Conservation (phyloP, 768 basidiomycete genomes). For the Cystobasidium tubakii region DNA sequence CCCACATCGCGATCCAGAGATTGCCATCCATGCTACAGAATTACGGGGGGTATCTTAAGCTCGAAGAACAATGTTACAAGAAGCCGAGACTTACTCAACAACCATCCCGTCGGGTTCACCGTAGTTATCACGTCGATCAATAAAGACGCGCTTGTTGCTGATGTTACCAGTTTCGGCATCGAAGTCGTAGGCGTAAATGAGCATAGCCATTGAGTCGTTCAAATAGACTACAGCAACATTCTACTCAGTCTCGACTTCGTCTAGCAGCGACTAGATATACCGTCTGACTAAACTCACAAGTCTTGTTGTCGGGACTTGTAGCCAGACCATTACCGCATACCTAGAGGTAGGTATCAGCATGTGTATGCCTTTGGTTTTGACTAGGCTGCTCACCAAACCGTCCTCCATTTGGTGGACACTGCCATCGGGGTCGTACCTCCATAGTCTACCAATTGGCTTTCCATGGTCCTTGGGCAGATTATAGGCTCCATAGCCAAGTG, state of each 20-base stretch:
- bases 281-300: slow-evolving; percentile 20
- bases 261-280: too few species aligned
- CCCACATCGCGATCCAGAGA: slow-evolving; percentile 29
- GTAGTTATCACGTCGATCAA: slow-evolving; percentile 6
- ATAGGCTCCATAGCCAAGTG: not conserved
- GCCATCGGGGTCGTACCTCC: slow-evolving; percentile 20
- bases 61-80: too few species aligned
- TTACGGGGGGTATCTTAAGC: too few species aligned
- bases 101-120: slow-evolving; percentile 25
- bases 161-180: slow-evolving; percentile 21
- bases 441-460: slow-evolving; percentile 14
- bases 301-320: slow-evolving; percentile 18
- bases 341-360: not conserved
- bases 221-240: not conserved
- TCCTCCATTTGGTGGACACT: slow-evolving; percentile 19
- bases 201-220: slow-evolving; percentile 20
- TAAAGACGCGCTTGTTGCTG: slow-evolving; percentile 15
- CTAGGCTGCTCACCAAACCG: not conserved
- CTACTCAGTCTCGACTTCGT: not conserved
- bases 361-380: not conserved
- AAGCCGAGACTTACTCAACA: slow-evolving; percentile 13
- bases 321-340: slow-evolving; percentile 17
- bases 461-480: slow-evolving; percentile 3
- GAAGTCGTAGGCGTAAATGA: slow-evolving; percentile 20
- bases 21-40: slow-evolving; percentile 20